Base-by-base conservation (phyloP, 371 early-diverging fungal genomes). In the Ordospora colligata region DNA sequence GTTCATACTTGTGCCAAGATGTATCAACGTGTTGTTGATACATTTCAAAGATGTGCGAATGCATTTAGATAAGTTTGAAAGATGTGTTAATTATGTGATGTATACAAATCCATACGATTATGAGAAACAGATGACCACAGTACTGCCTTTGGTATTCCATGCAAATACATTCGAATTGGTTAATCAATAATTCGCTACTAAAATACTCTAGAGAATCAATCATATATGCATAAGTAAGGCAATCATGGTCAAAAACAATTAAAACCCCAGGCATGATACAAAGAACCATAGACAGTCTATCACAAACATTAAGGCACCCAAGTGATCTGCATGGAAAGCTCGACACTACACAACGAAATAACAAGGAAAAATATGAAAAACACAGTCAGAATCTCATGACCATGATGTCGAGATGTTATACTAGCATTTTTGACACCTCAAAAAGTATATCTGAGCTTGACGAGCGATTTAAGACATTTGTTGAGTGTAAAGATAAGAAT, bases 241-340 rank as follows among this genome's bases (percentile, higher is more conserved):
- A 32, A 32, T 54, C 27, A 21, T 21, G 27, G 3, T 6, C 8
- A 52, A 54, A 54, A n/a, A 54, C 19, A 22, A 22, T 21, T 21
- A 40, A 40, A 65, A 19, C 27, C 44, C 25, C n/a, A n/a, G 14
- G 14, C 52, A 53, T 53, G 27, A 79, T 78, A 75, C 53, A 77
- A 1, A 70, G 72, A 25, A 71, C 78, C 9, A 21, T 78, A 12
- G n/a, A 62, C 7, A 67, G 74, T 47, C 46, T 81, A 37, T 72
- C 70, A 17, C 75, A 78, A 40, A 70, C 49, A 44, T 65, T 81
- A 0, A 66, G 65, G 22, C 66, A 81, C 65, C 78, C 81, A 53
- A 73, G 76, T 42, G 81, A 81, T 53, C 65, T 81, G 37, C 21
- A 68, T 7, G 49, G 22, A 42, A 81, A 81, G 50, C 53, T 81